Evolutionary conservation across 148 eudicot genomes (phyloP).

Genomic region (Arctostaphylos glauca): DNA sequence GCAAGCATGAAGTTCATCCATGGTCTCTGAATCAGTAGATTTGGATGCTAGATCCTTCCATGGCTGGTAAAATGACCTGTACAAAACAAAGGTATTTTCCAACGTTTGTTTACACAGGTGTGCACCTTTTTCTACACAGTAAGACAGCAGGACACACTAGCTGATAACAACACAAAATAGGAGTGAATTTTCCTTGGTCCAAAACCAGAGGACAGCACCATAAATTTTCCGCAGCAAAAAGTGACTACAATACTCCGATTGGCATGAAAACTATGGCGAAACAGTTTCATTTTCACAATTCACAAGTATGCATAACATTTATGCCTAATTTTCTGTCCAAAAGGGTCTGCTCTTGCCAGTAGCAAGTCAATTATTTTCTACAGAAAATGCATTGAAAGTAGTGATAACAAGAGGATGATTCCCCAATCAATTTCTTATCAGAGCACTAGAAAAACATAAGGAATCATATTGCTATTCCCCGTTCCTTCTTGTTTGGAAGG

Average conservation of each 20-base stretch:
- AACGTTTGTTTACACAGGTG: not conserved
- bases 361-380: not conserved
- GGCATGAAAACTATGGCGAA: not conserved
- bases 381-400: not conserved
- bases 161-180: not conserved
- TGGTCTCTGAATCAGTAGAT: slow-evolving; percentile 32
- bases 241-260: not conserved
- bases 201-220: not conserved
- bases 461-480: not conserved
- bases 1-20: slow-evolving; percentile 69
- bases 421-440: not conserved
- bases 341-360: not conserved
- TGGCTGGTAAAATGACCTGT: slow-evolving; percentile 74
- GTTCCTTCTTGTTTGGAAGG: not conserved
- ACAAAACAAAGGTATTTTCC: not conserved
- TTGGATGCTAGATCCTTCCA: slow-evolving; percentile 47
- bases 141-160: slow-evolving; percentile 4
- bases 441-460: not conserved
- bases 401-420: not conserved
- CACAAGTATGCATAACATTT: no score
- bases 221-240: not conserved
- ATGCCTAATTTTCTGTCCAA: not conserved
- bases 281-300: not conserved
- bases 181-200: not conserved
- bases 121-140: not conserved